Evolutionary conservation across 805 yeast species (phyloP).

Genomic region (Teunomyces funiuensis): DNA sequence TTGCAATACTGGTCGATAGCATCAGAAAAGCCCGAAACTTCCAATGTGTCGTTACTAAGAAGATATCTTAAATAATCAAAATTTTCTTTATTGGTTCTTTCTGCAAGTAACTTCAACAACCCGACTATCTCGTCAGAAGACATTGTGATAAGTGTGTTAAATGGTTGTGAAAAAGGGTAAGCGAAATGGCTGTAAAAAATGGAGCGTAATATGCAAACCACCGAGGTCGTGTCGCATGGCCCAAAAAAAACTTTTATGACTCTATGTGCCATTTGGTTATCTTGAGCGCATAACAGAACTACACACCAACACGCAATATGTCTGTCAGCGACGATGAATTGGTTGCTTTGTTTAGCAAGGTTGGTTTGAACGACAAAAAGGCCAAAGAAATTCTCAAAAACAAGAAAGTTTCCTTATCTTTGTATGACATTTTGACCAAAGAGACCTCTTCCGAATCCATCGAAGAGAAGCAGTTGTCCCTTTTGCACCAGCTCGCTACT

Average conservation of each 20-base stretch:
- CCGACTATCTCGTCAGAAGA: not conserved
- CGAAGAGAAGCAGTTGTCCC: conserved; percentile 60
- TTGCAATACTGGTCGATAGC: not conserved
- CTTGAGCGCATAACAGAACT: not conserved
- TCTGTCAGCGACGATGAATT: conserved; percentile 30
- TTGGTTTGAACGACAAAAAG: conserved; percentile 74
- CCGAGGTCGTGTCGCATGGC: not conserved
- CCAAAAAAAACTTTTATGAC: conserved; percentile 1
- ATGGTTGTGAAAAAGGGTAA: not conserved
- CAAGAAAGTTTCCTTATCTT: conserved; percentile 74
- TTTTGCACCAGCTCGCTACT: conserved; percentile 77
- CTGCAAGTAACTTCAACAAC: not conserved
- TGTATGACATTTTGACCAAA: conserved; percentile 57
- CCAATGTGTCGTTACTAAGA: not conserved
- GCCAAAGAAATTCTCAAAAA: conserved; percentile 81
- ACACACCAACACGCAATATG: conserved; percentile 8
- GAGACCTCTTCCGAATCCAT: conserved; percentile 20
- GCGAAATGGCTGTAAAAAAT: not conserved
- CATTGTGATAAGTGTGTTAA: not conserved
- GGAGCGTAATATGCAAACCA: not conserved
- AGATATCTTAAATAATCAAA: not conserved
- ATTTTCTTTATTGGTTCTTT: not conserved
- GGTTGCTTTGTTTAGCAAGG: conserved; percentile 34
- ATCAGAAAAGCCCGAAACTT: not conserved
- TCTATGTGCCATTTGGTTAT: not conserved